A percentile compares a stretch with the other conserved stretches of the same genome.
Conservation (phyloP, 345 rosid species). For the Dimocarpus longan region DNA sequence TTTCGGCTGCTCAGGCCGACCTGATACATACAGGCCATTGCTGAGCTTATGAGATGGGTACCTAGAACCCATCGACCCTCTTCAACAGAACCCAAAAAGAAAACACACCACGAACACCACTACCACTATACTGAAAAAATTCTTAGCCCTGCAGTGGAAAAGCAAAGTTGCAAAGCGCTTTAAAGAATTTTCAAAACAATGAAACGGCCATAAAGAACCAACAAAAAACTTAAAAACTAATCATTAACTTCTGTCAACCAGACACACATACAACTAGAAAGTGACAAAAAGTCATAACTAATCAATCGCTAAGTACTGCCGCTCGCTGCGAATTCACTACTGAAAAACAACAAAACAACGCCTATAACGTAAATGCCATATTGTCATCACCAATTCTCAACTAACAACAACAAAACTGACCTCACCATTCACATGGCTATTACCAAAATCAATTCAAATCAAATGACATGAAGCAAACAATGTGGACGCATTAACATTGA, state of each 20-base stretch:
- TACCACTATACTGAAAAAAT: not conserved
- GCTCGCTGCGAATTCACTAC: not conserved
- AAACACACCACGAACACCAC: slow-evolving; percentile 14
- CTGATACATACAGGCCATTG: slow-evolving; percentile 90
- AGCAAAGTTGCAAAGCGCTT: not conserved
- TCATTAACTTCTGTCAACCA: not conserved
- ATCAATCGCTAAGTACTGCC: not conserved
- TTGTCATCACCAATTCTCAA: not conserved
- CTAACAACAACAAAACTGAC: not conserved
- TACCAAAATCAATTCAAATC: not conserved
- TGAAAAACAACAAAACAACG: not conserved
- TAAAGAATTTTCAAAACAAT: not conserved
- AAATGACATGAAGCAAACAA: slow-evolving; percentile 7
- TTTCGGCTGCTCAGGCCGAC: slow-evolving; percentile 95
- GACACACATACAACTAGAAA: not conserved
- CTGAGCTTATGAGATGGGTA: slow-evolving; percentile 90
- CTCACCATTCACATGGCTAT: not conserved
- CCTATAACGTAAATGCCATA: not conserved
- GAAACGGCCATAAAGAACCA: not conserved
- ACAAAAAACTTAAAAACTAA: not conserved
- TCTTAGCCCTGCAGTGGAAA: slow-evolving; percentile 32
- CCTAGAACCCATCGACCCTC: slow-evolving; percentile 72
- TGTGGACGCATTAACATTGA: not conserved
- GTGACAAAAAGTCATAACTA: not conserved
- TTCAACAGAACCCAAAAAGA: slow-evolving; percentile 23